Evolutionary conservation across 1,284 basidiomycete species (phyloP).

Genomic region (Ustilago trichophora): DNA sequence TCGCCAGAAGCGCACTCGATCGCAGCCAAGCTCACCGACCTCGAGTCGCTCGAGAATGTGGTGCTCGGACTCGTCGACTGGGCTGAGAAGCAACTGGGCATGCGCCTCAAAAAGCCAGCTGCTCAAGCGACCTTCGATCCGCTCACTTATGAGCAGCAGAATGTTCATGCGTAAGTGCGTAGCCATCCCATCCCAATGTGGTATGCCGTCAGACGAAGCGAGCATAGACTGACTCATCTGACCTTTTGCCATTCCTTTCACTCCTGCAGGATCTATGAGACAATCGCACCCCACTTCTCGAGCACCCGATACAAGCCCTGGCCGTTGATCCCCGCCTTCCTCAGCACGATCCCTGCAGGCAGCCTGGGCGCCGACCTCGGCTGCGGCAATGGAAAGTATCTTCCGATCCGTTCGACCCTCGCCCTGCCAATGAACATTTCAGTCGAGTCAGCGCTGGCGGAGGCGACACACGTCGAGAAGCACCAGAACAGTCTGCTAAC

Average conservation of each 20-base stretch:
- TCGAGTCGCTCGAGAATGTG: constrained; percentile 33
- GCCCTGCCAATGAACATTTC: background rate
- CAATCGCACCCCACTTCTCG: constrained; percentile 90
- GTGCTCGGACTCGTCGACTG: constrained; percentile 22
- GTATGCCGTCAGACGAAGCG: background rate
- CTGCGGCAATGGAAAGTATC: constrained; percentile 97
- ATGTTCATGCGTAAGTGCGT: constrained; percentile 64
- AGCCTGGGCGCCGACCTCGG: constrained; percentile 92
- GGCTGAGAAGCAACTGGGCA: constrained; percentile 22
- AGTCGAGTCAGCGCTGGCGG: background rate
- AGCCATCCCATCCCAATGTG: background rate
- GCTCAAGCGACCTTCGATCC: constrained; percentile 24
- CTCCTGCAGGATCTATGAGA: constrained; percentile 76
- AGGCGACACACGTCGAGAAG: no score
- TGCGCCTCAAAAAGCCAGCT: constrained; percentile 16
- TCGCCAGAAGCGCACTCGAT: constrained; percentile 21
- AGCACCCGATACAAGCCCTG: constrained; percentile 97
- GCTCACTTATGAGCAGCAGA: constrained; percentile 57
- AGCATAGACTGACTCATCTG: constrained; percentile 3
- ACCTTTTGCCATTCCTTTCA: background rate
- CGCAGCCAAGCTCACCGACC: constrained; percentile 9
- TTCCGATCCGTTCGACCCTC: constrained; percentile 68
- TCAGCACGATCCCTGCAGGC: constrained; percentile 77
- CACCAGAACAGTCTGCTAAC: constrained; percentile 43
- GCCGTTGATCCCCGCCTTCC: constrained; percentile 87